Percentiles rank a stretch among this genome's conserved stretches.
These are phyloP conservation scores for Fagopyrum homotropicum DNA, from an alignment of 148 eudicot species.

Conservation along the genomic window DNA sequence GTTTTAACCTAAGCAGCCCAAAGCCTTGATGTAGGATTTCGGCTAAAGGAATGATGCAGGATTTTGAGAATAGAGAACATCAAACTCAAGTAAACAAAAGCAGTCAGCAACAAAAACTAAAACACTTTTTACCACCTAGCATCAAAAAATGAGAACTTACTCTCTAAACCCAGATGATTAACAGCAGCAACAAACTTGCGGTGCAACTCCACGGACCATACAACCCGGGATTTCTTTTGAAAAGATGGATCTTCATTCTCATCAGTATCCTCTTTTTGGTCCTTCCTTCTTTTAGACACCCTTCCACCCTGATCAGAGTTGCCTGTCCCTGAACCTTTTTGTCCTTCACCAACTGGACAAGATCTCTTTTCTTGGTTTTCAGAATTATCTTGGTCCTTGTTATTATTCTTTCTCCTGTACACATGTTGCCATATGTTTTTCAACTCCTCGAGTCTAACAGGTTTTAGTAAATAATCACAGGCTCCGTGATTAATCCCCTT, in stretches of 20 bases:
- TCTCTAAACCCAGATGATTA: constrained; percentile 51
- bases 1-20: neutral
- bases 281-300: constrained; percentile 42
- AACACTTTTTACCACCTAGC: neutral
- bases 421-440: constrained; percentile 79
- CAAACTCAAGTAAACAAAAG: neutral
- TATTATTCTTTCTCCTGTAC: constrained; percentile 37
- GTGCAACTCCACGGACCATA: constrained; percentile 66
- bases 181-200: constrained; percentile 79
- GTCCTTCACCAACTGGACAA: constrained; percentile 28
- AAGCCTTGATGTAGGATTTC: neutral
- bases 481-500: constrained; percentile 83
- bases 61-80: neutral
- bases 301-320: constrained; percentile 38
- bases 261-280: constrained; percentile 35
- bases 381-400: constrained; percentile 26
- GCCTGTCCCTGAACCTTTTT: constrained; percentile 17
- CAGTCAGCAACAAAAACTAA: neutral
- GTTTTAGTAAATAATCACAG: constrained; percentile 84
- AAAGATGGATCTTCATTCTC: constrained; percentile 48
- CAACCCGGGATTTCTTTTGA: constrained; percentile 66
- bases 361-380: constrained; percentile 27
- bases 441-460: constrained; percentile 79
- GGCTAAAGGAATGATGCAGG: no score
- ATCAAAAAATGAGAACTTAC: constrained; percentile 20